Conservation (phyloP, 2,329 filamentous ascomycete species). For the Tolypocladium tropicale region DNA sequence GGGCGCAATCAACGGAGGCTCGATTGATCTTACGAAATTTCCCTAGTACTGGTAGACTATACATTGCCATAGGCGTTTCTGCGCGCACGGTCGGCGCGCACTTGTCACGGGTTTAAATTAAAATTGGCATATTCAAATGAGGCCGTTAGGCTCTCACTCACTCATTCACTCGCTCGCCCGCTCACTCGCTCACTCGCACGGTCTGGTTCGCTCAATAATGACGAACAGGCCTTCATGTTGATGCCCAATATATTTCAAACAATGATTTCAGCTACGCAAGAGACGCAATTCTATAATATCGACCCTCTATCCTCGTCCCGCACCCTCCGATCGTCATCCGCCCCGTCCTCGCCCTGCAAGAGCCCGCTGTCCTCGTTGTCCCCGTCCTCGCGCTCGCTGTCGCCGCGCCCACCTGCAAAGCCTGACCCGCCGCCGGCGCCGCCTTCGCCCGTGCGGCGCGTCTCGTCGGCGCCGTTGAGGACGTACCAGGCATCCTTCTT, state of each 20-base stretch:
- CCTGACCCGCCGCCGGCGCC: background rate
- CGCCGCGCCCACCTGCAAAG: constrained; percentile 17
- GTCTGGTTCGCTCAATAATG: background rate
- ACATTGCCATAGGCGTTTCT: background rate
- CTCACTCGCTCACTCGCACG: background rate
- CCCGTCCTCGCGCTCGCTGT: constrained; percentile 26
- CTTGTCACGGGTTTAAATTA: background rate
- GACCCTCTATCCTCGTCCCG: constrained; percentile 6
- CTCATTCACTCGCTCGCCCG: background rate
- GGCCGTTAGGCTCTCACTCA: background rate
- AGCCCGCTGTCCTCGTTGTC: constrained; percentile 33
- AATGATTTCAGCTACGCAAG: background rate
- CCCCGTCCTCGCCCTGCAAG: constrained; percentile 24
- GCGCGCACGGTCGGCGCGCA: background rate
- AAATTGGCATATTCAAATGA: background rate
- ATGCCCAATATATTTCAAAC: background rate
- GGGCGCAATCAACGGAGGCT: background rate
- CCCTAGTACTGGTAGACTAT: background rate
- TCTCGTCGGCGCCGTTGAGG: constrained; percentile 65
- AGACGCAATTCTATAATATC: constrained; percentile 13
- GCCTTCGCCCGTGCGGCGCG: constrained; percentile 27
- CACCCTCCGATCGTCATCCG: constrained; percentile 15
- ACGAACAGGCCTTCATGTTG: background rate
- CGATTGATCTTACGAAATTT: background rate
- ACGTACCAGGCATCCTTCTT: constrained; percentile 98